These are phyloP conservation scores for Dactylorhiza incarnata DNA, from an alignment of 106 monocot genomes.

Conservation along the genomic window DNA sequence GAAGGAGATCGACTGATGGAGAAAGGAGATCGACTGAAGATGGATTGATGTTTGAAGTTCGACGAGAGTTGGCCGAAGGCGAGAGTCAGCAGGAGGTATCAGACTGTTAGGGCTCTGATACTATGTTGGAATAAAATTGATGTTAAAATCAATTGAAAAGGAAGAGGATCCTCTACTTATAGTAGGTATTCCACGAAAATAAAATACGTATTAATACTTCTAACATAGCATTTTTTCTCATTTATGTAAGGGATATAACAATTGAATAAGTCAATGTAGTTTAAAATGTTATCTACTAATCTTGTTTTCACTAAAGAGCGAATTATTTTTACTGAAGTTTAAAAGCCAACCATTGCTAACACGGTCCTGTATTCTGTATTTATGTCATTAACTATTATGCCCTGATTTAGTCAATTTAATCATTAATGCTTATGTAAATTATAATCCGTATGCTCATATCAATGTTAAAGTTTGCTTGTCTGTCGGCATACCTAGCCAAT, in stretches of 20 bases:
- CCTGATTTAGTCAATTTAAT: background rate
- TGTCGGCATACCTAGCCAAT: background rate
- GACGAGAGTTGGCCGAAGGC: too few relatives aligned
- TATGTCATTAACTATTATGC: background rate
- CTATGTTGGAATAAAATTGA: too few relatives aligned
- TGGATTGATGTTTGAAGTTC: too few relatives aligned
- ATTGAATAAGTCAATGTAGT: background rate
- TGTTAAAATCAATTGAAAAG: too few relatives aligned
- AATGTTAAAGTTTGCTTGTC: background rate
- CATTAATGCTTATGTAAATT: background rate
- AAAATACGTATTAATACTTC: background rate
- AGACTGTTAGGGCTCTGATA: too few relatives aligned
- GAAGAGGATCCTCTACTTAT: too few relatives aligned
- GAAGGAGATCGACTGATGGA: too few relatives aligned
- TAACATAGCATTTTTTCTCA: background rate
- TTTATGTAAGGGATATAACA: background rate
- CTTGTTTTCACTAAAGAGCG: background rate
- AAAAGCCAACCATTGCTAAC: background rate
- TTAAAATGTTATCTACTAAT: background rate
- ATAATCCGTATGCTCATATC: background rate
- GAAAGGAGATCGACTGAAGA: too few relatives aligned
- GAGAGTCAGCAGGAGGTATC: too few relatives aligned
- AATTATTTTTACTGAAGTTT: background rate
- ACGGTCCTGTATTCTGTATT: background rate
- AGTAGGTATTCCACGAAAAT: too few relatives aligned